Conservation (phyloP, 768 basidiomycete species). For the Xerocomus potaroensis region DNA sequence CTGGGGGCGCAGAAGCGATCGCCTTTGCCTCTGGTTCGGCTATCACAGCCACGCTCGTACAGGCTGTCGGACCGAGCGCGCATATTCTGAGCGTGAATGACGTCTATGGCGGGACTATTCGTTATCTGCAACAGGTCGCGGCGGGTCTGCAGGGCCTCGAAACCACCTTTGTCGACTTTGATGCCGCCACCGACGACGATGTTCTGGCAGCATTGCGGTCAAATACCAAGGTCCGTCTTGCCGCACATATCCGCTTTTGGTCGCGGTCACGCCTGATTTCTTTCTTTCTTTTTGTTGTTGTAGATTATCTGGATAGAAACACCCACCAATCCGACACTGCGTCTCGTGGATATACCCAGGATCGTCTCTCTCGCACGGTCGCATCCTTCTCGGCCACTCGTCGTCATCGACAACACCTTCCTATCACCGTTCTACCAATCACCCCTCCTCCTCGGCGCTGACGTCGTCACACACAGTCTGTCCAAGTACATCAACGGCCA, state of each 20-base stretch:
- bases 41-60: slow-evolving; percentile 78
- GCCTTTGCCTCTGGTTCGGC: slow-evolving; percentile 86
- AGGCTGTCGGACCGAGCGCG: slow-evolving; percentile 65
- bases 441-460: slow-evolving; percentile 80
- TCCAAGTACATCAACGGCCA: slow-evolving; percentile 95
- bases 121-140: slow-evolving; percentile 73
- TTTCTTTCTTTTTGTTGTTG: too few species aligned
- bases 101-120: slow-evolving; percentile 90
- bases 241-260: background rate
- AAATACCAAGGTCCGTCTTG: slow-evolving; percentile 70
- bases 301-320: slow-evolving; percentile 94
- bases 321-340: slow-evolving; percentile 92
- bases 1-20: slow-evolving; percentile 64
- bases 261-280: background rate
- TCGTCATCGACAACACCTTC: slow-evolving; percentile 95
- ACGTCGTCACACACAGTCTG: slow-evolving; percentile 78
- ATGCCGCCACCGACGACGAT: slow-evolving; percentile 59
- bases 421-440: slow-evolving; percentile 88
- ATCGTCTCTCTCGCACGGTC: slow-evolving; percentile 63
- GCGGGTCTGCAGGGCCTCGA: slow-evolving; percentile 59
- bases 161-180: slow-evolving; percentile 78
- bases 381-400: slow-evolving; percentile 62
- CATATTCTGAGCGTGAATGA: slow-evolving; percentile 89
- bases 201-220: slow-evolving; percentile 61
- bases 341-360: slow-evolving; percentile 74